These are phyloP conservation scores for Massospora cicadina DNA, from an alignment of 371 early-diverging fungal genomes.

Conservation along the genomic window DNA sequence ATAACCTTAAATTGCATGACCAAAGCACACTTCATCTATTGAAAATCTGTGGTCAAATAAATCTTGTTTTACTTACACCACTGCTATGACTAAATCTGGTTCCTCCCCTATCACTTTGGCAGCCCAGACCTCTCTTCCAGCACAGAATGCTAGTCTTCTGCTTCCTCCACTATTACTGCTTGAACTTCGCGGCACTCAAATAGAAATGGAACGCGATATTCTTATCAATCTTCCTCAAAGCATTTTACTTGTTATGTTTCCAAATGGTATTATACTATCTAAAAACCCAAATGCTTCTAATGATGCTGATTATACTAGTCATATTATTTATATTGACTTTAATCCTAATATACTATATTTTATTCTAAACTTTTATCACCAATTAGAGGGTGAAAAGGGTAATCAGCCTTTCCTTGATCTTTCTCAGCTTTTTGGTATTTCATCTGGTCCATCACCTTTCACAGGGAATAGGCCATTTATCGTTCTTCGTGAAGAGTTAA, in stretches of 20 bases:
- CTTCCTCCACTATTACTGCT: slow-evolving; percentile 38
- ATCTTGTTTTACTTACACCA: not conserved
- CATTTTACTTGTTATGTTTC: slow-evolving; percentile 66
- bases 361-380: slow-evolving; percentile 33
- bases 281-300: slow-evolving; percentile 18
- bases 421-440: slow-evolving; percentile 11
- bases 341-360: slow-evolving; percentile 41
- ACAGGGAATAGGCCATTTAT: slow-evolving; percentile 36
- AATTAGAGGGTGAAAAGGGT: slow-evolving; percentile 17
- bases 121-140: not conserved
- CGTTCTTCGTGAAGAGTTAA: slow-evolving; percentile 39
- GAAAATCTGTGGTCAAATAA: too few species aligned
- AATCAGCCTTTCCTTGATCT: slow-evolving; percentile 13
- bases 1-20: too few species aligned
- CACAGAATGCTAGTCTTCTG: slow-evolving; percentile 8
- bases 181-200: slow-evolving; percentile 48
- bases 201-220: slow-evolving; percentile 51
- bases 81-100: not conserved
- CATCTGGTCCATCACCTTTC: slow-evolving; percentile 34
- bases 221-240: slow-evolving; percentile 56
- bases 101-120: slow-evolving; percentile 1
- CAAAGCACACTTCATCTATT: too few species aligned
- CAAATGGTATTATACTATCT: slow-evolving; percentile 46
- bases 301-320: slow-evolving; percentile 13
- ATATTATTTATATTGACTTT: slow-evolving; percentile 39